phyloP scores from a whole-genome alignment of 495 filamentous ascomycete species.

The Annulohypoxylon stygium region DNA sequence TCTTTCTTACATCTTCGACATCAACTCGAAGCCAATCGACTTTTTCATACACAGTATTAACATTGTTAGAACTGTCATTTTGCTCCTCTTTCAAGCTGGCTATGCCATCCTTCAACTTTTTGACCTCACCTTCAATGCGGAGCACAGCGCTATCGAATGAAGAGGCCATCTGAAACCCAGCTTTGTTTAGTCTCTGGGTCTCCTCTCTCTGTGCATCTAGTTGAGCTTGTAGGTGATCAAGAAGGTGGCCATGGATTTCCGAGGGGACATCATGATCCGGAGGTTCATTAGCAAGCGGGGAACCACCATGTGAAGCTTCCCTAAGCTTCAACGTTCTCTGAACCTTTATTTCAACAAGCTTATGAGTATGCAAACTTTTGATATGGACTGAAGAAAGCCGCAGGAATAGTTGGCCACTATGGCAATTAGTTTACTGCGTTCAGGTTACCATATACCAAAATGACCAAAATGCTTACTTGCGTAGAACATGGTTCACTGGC shows the following conservation, averaged over 20 bases:
- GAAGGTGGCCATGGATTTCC: constrained; percentile 19
- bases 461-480: constrained; percentile 45
- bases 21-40: constrained; percentile 42
- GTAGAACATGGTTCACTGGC: constrained; percentile 53
- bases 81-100: constrained; percentile 34
- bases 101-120: constrained; percentile 41
- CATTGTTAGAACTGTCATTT: background rate
- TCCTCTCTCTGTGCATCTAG: constrained; percentile 51
- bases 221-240: constrained; percentile 42
- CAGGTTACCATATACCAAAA: background rate
- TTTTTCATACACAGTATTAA: constrained; percentile 30
- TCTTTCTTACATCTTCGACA: constrained; percentile 32
- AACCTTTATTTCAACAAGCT: constrained; percentile 42
- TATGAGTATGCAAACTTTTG: constrained; percentile 21
- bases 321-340: constrained; percentile 50
- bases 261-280: constrained; percentile 13
- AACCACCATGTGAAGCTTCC: constrained; percentile 30
- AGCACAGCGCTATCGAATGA: constrained; percentile 49
- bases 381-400: constrained; percentile 34
- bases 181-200: constrained; percentile 51
- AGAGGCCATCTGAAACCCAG: constrained; percentile 51
- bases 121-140: constrained; percentile 46
- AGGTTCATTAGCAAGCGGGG: constrained; percentile 1
- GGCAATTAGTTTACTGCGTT: constrained; percentile 13
- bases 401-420: constrained; percentile 50